These are phyloP conservation scores for Amaranthus palmeri DNA, from an alignment of 148 eudicot genomes.

Conservation along the genomic window DNA sequence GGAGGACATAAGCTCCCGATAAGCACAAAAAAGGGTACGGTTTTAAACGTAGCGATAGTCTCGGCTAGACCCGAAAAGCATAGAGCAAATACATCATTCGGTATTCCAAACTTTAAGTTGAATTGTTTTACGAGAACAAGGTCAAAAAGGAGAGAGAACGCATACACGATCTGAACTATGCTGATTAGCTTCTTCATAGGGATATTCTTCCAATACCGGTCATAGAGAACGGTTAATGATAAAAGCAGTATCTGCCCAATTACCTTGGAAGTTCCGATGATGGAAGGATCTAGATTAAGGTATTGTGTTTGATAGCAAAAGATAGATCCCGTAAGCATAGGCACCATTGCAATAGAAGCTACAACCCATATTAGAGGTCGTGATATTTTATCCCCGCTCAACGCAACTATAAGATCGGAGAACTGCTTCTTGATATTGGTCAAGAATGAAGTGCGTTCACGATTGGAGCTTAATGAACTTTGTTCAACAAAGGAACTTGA, in stretches of 20 bases:
- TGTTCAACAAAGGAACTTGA: constrained; percentile 4
- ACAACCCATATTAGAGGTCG: constrained; percentile 71
- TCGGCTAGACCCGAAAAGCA: constrained; percentile 87
- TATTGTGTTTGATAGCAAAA: constrained; percentile 86
- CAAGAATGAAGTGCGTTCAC: neutral
- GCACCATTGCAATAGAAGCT: constrained; percentile 58
- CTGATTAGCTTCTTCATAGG: constrained; percentile 55
- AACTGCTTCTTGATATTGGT: constrained; percentile 48
- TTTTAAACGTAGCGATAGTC: constrained; percentile 61
- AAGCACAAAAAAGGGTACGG: constrained; percentile 76
- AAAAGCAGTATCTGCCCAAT: constrained; percentile 70
- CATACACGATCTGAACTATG: constrained; percentile 52
- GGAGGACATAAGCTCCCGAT: constrained; percentile 78
- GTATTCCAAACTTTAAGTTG: constrained; percentile 52
- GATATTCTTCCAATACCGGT: constrained; percentile 48
- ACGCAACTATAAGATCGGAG: constrained; percentile 49
- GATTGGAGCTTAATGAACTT: constrained; percentile 5
- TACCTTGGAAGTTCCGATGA: constrained; percentile 77
- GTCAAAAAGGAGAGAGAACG: constrained; percentile 74
- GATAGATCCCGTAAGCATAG: constrained; percentile 74
- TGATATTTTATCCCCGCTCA: constrained; percentile 42
- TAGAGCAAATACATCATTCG: constrained; percentile 59
- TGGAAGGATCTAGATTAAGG: constrained; percentile 62
- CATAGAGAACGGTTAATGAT: constrained; percentile 48
- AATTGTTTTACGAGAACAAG: constrained; percentile 58